A percentile compares a stretch with the other conserved stretches of the same genome.
Evolutionary conservation across 768 basidiomycete species (phyloP).

Genomic region (Mycena sanguinolenta): DNA sequence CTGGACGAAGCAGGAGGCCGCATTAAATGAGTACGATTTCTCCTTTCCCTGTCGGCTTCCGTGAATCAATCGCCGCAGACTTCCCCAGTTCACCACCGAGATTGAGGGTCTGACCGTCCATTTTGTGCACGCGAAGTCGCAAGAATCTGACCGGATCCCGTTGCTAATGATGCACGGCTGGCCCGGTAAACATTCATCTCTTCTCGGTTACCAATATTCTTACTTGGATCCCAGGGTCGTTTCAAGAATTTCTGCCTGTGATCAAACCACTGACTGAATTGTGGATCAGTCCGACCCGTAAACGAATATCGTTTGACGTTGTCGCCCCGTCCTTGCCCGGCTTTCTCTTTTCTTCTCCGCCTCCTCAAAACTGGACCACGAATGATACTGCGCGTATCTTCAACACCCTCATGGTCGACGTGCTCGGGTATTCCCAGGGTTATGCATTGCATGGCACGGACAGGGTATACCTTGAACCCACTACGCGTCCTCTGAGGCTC

Average conservation of each 20-base stretch:
- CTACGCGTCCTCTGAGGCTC: neutral
- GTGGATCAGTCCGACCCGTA: conserved; percentile 2
- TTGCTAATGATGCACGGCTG: conserved; percentile 31
- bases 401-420: conserved; percentile 44
- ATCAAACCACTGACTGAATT: conserved; percentile 22
- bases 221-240: conserved; percentile 16
- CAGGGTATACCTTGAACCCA: conserved; percentile 30
- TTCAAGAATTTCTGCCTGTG: conserved; percentile 28
- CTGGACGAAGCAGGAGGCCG: conserved; percentile 13
- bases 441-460: conserved; percentile 43
- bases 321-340: conserved; percentile 34
- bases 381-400: conserved; percentile 43
- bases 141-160: conserved; percentile 24
- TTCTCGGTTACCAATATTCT: neutral
- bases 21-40: conserved; percentile 10
- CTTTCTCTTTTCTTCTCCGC: conserved; percentile 37
- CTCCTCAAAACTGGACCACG: conserved; percentile 31
- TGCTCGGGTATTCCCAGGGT: conserved; percentile 39
- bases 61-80: neutral
- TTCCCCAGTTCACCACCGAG: conserved; percentile 28
- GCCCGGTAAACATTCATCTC: conserved; percentile 2
- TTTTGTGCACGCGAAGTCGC: conserved; percentile 26
- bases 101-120: conserved; percentile 33
- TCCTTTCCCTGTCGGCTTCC: neutral
- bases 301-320: conserved; percentile 23